Percentiles rank a stretch among this genome's conserved stretches.
These are phyloP conservation scores for Areca catechu DNA, from an alignment of 176 grass and related monocot genomes.

Conservation along the genomic window DNA sequence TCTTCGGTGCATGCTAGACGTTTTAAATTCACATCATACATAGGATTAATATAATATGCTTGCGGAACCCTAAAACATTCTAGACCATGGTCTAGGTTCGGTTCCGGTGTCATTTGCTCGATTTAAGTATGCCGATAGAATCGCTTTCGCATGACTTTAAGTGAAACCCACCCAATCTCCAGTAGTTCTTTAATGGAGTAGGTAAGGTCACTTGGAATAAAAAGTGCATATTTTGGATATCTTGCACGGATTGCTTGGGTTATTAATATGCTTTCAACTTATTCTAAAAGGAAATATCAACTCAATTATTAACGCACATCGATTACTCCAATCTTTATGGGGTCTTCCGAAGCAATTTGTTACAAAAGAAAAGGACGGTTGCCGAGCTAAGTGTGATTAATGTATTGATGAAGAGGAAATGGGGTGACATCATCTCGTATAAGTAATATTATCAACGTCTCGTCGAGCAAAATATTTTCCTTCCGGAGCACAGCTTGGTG, in stretches of 20 bases:
- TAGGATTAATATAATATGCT: background rate
- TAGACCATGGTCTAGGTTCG: background rate
- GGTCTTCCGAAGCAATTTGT: background rate
- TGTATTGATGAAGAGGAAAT: background rate
- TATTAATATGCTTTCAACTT: background rate
- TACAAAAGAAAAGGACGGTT: background rate
- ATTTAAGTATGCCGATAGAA: background rate
- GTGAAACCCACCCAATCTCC: background rate
- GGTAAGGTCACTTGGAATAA: slow-evolving; percentile 4
- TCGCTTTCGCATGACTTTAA: background rate
- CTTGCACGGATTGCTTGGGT: background rate
- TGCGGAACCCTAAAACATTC: background rate
- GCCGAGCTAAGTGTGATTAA: background rate
- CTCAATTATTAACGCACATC: background rate
- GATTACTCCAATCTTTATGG: background rate
- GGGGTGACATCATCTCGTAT: background rate
- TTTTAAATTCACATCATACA: background rate
- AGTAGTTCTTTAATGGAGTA: background rate
- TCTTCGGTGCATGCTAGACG: background rate
- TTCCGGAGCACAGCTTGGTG: background rate
- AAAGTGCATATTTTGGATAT: background rate
- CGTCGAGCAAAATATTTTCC: background rate
- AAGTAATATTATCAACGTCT: background rate
- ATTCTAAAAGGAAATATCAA: background rate
- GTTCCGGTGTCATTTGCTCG: background rate